A percentile compares a stretch with the other conserved stretches of the same genome.
phyloP scores from a whole-genome alignment of 1,139 yeast genomes.

The Candida buenavistaensis region DNA sequence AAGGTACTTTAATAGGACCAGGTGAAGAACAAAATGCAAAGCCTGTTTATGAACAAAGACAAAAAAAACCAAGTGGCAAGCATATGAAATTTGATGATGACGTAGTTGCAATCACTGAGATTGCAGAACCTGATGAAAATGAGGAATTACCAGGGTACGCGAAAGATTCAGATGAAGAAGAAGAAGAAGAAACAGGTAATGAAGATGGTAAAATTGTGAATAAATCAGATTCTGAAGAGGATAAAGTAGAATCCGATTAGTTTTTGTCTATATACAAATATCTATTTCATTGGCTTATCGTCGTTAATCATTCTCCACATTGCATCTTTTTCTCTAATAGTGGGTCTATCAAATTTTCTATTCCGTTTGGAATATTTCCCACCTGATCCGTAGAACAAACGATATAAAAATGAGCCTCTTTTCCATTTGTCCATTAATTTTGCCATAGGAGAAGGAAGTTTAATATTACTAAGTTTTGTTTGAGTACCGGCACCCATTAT shows the following conservation, averaged over 20 bases:
- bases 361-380: conserved; percentile 17
- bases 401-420: conserved; percentile 20
- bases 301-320: conserved; percentile 78
- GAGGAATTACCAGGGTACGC: conserved; percentile 21
- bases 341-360: conserved; percentile 32
- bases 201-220: conserved; percentile 29
- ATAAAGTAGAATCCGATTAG: conserved; percentile 26
- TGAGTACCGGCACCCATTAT: conserved; percentile 44
- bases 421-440: conserved; percentile 1
- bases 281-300: conserved; percentile 37
- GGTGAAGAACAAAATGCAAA: conserved; percentile 58
- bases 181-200: conserved; percentile 10
- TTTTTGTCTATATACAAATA: neutral
- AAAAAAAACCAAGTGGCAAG: conserved; percentile 16
- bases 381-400: conserved; percentile 30
- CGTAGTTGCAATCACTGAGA: conserved; percentile 21
- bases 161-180: conserved; percentile 21
- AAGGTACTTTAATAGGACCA: conserved; percentile 74
- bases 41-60: conserved; percentile 41
- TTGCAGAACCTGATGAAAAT: conserved; percentile 27
- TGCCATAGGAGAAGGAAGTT: conserved; percentile 5
- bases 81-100: conserved; percentile 48
- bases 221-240: conserved; percentile 33
- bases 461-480: conserved; percentile 1
- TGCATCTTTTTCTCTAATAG: conserved; percentile 53